A percentile compares a stretch with the other conserved stretches of the same genome.
These are phyloP conservation scores for Crataegus laevigata DNA, from an alignment of 306 rosid genomes.

Conservation along the genomic window DNA sequence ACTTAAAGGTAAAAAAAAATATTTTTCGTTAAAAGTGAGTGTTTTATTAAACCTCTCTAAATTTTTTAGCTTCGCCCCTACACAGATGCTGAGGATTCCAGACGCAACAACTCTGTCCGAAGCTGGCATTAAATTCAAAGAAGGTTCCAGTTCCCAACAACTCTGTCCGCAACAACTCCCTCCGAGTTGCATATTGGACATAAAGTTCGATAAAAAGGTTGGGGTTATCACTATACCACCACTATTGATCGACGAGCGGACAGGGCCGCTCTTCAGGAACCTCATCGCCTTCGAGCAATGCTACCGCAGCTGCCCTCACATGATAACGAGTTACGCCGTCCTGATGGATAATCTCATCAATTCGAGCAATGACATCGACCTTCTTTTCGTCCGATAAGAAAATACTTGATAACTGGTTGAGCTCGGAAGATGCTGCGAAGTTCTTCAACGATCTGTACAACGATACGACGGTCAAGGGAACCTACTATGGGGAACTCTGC, in stretches of 20 bases:
- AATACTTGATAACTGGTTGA: neutral
- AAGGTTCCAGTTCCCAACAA: too few relatives aligned
- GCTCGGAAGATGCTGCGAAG: neutral
- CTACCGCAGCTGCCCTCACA: neutral
- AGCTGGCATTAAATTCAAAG: neutral
- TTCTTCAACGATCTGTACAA: constrained; percentile 1
- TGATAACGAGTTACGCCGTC: constrained; percentile 6
- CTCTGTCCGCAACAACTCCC: too few relatives aligned
- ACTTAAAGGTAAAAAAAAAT: too few relatives aligned
- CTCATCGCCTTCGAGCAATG: constrained; percentile 7
- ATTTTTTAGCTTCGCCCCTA: too few relatives aligned
- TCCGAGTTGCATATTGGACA: neutral
- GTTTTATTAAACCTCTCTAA: too few relatives aligned
- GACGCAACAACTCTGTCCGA: neutral
- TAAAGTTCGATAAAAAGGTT: neutral
- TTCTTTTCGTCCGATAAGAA: neutral
- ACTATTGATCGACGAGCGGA: neutral
- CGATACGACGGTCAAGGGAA: neutral
- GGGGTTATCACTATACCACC: neutral
- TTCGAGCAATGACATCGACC: neutral
- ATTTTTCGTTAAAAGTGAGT: too few relatives aligned
- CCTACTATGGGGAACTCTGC: neutral
- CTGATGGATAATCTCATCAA: constrained; percentile 13
- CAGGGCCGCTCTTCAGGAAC: neutral
- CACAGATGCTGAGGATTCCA: too few relatives aligned